Base-by-base conservation (phyloP, 495 filamentous ascomycete species). In the Daldinia caldariorum region DNA sequence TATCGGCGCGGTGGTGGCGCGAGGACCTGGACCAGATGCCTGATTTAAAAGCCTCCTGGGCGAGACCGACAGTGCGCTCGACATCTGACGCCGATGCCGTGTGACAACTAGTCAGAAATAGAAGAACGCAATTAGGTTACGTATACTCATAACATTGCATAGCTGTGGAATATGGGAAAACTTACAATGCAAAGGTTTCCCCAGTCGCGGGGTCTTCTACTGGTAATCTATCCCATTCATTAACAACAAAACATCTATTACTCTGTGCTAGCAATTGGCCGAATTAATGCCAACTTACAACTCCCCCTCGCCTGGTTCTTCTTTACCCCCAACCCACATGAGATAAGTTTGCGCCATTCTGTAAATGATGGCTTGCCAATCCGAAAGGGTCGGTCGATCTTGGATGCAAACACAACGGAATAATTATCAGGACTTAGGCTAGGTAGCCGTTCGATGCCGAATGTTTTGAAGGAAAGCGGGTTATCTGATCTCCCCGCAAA, bases 21-120 rank as follows among this genome's bases (percentile, higher is more conserved):
- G 86, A 81, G 6, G 85, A 83, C 4, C 80, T 81, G 37, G 86
- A 85, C 89, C 89, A 91, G n/a, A 81, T 37, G 39, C 88, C 87
- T 0, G 82, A 79, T 45, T 82, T 78, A 79, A 86, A 90, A 34
- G 72, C 61, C 14, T 29, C 58, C 35, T 86, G 81, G 29, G 85
- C 86, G 43, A 78, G 69, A 6, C 67, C 37, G 49, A 90, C 74
- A 8, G 84, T 81, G 0, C 72, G 45, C 22, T 83, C 74, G 26
- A 89, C 80, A 45, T 86, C 84, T 20, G 80, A 74, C 4, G 72
- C 39, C 0, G 84, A 83, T 16, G 88, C 86, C 1, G 84, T 76
- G 66, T 87, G 80, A 72, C 83, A 84, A 43, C 83, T 85, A 58
- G 69, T 71, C 26, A 76, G 71, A 60, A 54, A 56, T 3, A 1